Base-by-base conservation (phyloP, 2,329 filamentous ascomycete genomes). In the Leptoxyphium fumago region DNA sequence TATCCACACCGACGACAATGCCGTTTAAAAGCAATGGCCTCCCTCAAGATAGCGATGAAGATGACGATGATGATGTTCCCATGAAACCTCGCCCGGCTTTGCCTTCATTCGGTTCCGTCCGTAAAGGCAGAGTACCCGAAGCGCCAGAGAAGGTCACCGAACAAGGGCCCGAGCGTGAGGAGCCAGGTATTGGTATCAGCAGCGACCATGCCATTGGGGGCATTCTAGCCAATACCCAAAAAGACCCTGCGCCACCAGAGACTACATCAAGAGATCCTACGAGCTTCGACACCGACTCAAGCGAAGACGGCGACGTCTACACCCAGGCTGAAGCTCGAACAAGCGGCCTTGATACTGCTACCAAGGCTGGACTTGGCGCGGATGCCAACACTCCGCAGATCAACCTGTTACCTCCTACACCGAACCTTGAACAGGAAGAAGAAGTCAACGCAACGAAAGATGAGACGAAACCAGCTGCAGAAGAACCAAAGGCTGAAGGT, bases 21-120 rank as follows among this genome's bases (percentile, higher is more conserved):
- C 32, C 61, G 69, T 9, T 62, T 62, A 7, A 55, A 60, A 9
- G 50, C 59, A 3, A 53, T 60, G 2, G 60, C 66, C 39, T 51
- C 59, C 1, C 67, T 69, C 7, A 66, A 68, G 1, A 34, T 39
- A 5, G 42, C 43, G 32, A 36, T 15, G 32, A 36, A 36, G 39
- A 52, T 11, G 76, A 82, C 28, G 77, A 82, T 38, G 73, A 80
- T 44, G 71, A 74, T 43, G 70, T 72, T 47, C 65, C 77, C 11
- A 84, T 86, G 80, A 77, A 77, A 51, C 83, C 83, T n/a, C 69
- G 82, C 29, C 82, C 83, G 6, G 78, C 77, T 1, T 64, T 88
- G 32, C 83, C 83, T 1, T 80, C 73, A 1, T 88, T 88, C 59
- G 82, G 82, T 14, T 87, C 83, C 54, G 70, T 88, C 29, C 52